A percentile compares a stretch with the other conserved stretches of the same genome.
Conservation (phyloP, 345 rosid genomes). For the Brassica incana region DNA sequence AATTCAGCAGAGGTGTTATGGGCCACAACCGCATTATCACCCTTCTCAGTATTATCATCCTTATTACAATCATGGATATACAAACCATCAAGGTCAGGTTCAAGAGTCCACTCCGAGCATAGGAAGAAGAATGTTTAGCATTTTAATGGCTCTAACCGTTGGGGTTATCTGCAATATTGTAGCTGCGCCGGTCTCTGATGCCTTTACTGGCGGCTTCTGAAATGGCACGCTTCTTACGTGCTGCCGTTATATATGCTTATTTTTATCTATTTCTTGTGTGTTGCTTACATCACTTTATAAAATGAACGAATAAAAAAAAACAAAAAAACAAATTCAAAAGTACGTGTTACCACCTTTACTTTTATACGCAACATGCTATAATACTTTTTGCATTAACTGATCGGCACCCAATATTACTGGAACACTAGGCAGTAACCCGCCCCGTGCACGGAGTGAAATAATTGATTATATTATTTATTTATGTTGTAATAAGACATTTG, state of each 20-base stretch:
- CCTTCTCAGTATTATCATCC: conserved; percentile 8
- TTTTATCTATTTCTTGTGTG: not conserved
- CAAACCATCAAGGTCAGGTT: conserved; percentile 28
- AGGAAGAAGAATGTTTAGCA: conserved; percentile 23
- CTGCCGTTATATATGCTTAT: not conserved
- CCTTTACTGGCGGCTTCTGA: not conserved
- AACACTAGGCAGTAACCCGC: too few relatives aligned
- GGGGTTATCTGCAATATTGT: conserved; percentile 20
- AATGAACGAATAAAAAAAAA: too few relatives aligned
- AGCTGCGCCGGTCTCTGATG: not conserved
- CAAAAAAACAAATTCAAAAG: too few relatives aligned
- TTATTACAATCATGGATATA: conserved; percentile 23
- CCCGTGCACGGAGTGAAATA: too few relatives aligned
- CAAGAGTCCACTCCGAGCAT: not conserved
- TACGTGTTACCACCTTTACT: too few relatives aligned
- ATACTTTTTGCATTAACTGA: too few relatives aligned
- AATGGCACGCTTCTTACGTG: conserved; percentile 1
- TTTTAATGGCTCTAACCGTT: conserved; percentile 20
- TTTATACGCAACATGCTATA: too few relatives aligned
- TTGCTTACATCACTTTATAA: not conserved
- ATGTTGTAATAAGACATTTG: too few relatives aligned
- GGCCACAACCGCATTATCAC: not conserved
- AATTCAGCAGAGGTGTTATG: conserved; percentile 4
- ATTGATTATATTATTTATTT: too few relatives aligned
- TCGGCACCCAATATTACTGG: too few relatives aligned